Evolutionary conservation across 805 yeast species (phyloP).

Genomic region (Saturnispora saitoi): DNA sequence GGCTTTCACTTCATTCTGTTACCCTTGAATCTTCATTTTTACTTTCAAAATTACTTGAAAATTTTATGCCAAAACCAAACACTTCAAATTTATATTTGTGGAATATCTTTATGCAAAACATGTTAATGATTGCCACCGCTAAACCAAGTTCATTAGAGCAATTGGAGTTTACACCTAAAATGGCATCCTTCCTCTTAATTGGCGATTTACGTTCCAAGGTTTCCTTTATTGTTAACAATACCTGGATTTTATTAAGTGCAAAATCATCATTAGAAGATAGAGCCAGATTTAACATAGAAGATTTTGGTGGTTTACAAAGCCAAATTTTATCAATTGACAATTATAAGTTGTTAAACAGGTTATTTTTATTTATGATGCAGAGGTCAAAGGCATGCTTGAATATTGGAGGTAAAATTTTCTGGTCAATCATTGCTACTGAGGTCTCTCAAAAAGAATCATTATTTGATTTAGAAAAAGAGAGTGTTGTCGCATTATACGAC

Average conservation of each 20-base stretch:
- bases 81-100: constrained; percentile 38
- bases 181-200: constrained; percentile 56
- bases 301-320: constrained; percentile 65
- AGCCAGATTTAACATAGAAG: constrained; percentile 48
- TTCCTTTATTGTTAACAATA: constrained; percentile 43
- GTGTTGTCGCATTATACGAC: constrained; percentile 55
- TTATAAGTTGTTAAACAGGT: constrained; percentile 51
- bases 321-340: constrained; percentile 48
- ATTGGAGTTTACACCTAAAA: constrained; percentile 62
- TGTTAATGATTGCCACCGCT: constrained; percentile 53
- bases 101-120: constrained; percentile 55
- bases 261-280: constrained; percentile 46
- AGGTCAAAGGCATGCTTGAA: constrained; percentile 50
- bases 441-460: constrained; percentile 49
- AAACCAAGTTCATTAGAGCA: constrained; percentile 64
- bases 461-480: constrained; percentile 53
- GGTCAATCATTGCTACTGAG: constrained; percentile 67
- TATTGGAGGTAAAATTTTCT: constrained; percentile 56
- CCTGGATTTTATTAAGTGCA: constrained; percentile 75
- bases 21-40: constrained; percentile 26
- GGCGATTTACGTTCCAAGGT: constrained; percentile 55
- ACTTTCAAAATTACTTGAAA: constrained; percentile 27
- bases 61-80: constrained; percentile 42
- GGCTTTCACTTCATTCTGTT: constrained; percentile 62
- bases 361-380: constrained; percentile 63